These are phyloP conservation scores for Curvularia hawaiiensis DNA, from an alignment of 2,329 filamentous ascomycete species.

Conservation along the genomic window DNA sequence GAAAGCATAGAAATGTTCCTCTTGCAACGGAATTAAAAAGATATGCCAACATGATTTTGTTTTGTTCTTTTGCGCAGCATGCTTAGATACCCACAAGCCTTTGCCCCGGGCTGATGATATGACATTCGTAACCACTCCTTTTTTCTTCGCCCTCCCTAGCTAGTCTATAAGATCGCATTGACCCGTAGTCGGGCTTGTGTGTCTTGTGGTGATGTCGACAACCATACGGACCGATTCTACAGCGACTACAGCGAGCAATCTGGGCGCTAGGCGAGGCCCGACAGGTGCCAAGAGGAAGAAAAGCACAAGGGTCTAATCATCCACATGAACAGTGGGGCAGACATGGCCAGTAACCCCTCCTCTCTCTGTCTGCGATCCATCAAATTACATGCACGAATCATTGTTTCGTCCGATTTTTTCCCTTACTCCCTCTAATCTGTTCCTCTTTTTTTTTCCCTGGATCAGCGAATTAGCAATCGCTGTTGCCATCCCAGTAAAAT, in stretches of 20 bases:
- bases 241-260: not conserved
- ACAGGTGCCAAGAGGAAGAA: not conserved
- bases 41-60: not conserved
- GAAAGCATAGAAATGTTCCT: slow-evolving; percentile 14
- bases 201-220: not conserved
- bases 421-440: not conserved
- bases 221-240: not conserved
- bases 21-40: slow-evolving; percentile 6
- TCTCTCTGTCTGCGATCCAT: not conserved
- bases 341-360: not conserved
- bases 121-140: not conserved
- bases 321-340: not conserved
- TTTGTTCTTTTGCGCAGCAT: not conserved
- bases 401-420: not conserved
- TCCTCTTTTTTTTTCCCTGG: not conserved
- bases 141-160: no score
- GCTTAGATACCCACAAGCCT: slow-evolving; percentile 1
- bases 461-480: not conserved
- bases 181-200: not conserved
- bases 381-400: not conserved
- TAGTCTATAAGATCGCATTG: not conserved
- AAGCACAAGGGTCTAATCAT: not conserved
- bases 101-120: not conserved
- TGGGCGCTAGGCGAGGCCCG: not conserved
- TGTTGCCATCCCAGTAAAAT: slow-evolving; percentile 3